Evolutionary conservation across 331 rosid genomes (phyloP), one percentile per base, ranked within the genome.

Genomic region (Telfairia occidentalis): DNA sequence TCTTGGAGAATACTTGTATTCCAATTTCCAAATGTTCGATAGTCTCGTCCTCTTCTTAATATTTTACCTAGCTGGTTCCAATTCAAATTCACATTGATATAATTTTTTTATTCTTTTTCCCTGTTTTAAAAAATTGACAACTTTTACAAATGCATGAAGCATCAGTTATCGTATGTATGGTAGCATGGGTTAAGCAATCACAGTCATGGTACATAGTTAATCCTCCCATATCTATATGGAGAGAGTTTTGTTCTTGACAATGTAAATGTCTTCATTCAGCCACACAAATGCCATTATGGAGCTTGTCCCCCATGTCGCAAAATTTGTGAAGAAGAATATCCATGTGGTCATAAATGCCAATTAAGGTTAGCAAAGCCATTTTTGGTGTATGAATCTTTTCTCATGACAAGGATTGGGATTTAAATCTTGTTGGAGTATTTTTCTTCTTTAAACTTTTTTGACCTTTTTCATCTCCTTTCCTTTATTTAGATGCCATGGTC

Each of bases 261-360:
- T 71, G 38, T 15, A 73, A 12, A 74, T 60, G 71, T 72, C 50
- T 50, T 82, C 83, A 79, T 72, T 63, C 85, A 94, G 97, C 97
- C 92, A 23, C 98, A 94, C 83, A 94, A 89, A 87, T 94, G 98
- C 85, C 98, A 94, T 80, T 94, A 94, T 79, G 97, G 96, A 80
- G 96, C 89, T 73, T 94, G 98, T 78, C 92, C 86, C 48, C 84
- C 90, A 37, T 94, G 98, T 83, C 90, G 91, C 60, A 81, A 83
- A 76, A 81, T 87, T 72, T 94, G 98, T 80, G 92, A 78, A 23
- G 91, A 86, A 82, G 96, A 88, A 77, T 94, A 82, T 80, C 86
- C 85, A 73, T 94, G 98, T 77, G 92, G 97, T 54, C 98, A 94
- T 67, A 69, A 77, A 52, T 94, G 98, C 92, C 85, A 91, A 50